phyloP scores from a whole-genome alignment of 2,329 filamentous ascomycete genomes.

The Penicillium capsulatum region DNA sequence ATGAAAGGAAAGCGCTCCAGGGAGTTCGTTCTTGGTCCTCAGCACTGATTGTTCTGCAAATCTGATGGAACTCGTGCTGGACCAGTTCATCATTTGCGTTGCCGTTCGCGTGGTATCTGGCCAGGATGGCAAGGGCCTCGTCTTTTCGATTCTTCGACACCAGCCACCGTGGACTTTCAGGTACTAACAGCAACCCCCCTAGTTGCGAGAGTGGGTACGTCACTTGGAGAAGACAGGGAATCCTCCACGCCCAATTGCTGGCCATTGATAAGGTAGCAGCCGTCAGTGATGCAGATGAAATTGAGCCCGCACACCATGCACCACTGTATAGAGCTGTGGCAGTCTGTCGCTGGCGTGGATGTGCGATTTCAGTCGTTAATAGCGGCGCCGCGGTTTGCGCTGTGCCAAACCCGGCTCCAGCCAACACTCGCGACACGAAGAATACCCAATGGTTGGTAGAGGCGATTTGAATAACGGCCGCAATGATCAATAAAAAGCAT shows the following conservation, averaged over 20 bases:
- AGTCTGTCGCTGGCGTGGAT: conserved; percentile 26
- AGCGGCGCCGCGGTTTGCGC: conserved; percentile 30
- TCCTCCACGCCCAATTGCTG: conserved; percentile 49
- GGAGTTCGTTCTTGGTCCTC: conserved; percentile 13
- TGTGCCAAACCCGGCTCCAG: conserved; percentile 38
- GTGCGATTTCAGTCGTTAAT: conserved; percentile 29
- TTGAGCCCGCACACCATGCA: conserved; percentile 24
- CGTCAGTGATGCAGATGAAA: conserved; percentile 15
- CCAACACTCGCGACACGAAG: conserved; percentile 27
- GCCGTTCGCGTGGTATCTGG: conserved; percentile 56
- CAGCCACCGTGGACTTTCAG: conserved; percentile 61
- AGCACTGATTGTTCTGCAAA: conserved; percentile 20
- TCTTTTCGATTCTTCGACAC: conserved; percentile 56
- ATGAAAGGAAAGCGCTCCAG: conserved; percentile 20
- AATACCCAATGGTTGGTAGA: conserved; percentile 21
- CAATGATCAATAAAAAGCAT: conserved; percentile 26
- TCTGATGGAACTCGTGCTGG: conserved; percentile 24
- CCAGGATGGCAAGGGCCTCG: conserved; percentile 54
- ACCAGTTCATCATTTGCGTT: conserved; percentile 27
- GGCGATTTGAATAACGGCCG: conserved; percentile 24
- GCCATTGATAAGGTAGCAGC: conserved; percentile 15
- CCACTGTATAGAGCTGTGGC: conserved; percentile 32
- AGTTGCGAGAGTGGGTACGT: conserved; percentile 48
- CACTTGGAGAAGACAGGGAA: conserved; percentile 55
- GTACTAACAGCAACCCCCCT: conserved; percentile 51